These are phyloP conservation scores for Xylariaceae sp. DNA, from an alignment of 2,329 filamentous ascomycete genomes.

Conservation along the genomic window DNA sequence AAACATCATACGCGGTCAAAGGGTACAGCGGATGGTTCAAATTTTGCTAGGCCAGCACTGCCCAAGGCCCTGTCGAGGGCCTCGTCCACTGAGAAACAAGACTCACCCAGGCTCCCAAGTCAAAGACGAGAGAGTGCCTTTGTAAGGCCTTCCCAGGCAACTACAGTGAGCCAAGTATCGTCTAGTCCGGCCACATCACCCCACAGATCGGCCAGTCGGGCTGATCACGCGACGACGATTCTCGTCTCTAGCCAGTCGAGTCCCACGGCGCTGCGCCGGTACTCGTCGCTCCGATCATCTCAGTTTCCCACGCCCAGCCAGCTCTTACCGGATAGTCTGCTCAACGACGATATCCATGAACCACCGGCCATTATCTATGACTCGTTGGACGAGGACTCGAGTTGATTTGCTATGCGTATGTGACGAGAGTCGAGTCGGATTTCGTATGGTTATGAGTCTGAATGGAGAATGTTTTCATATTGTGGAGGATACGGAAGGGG, in stretches of 20 bases:
- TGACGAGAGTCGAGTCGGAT: background rate
- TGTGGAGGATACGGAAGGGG: too few relatives aligned
- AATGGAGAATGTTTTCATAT: too few relatives aligned
- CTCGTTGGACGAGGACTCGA: slow-evolving; percentile 36
- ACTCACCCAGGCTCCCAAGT: slow-evolving; percentile 13
- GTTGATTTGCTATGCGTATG: slow-evolving; percentile 13
- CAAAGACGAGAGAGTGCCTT: slow-evolving; percentile 12
- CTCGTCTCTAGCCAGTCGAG: slow-evolving; percentile 19
- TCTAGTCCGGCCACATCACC: slow-evolving; percentile 31
- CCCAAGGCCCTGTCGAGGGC: slow-evolving; percentile 13
- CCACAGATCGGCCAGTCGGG: slow-evolving; percentile 21
- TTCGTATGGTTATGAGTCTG: too few relatives aligned
- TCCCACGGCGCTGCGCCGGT: slow-evolving; percentile 13
- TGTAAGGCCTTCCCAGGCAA: slow-evolving; percentile 39
- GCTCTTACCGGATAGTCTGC: slow-evolving; percentile 45
- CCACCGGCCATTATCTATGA: slow-evolving; percentile 39
- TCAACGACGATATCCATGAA: slow-evolving; percentile 34
- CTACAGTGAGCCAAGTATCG: slow-evolving; percentile 35
- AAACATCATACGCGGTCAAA: slow-evolving; percentile 10
- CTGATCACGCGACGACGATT: slow-evolving; percentile 11
- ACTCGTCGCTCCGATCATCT: slow-evolving; percentile 34
- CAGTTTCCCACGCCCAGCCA: slow-evolving; percentile 49
- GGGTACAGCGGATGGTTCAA: slow-evolving; percentile 1
- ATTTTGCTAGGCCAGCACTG: slow-evolving; percentile 19
- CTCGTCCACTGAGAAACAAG: slow-evolving; percentile 11